Conservation (phyloP, 495 filamentous ascomycete species). For the Podospora anserina region DNA sequence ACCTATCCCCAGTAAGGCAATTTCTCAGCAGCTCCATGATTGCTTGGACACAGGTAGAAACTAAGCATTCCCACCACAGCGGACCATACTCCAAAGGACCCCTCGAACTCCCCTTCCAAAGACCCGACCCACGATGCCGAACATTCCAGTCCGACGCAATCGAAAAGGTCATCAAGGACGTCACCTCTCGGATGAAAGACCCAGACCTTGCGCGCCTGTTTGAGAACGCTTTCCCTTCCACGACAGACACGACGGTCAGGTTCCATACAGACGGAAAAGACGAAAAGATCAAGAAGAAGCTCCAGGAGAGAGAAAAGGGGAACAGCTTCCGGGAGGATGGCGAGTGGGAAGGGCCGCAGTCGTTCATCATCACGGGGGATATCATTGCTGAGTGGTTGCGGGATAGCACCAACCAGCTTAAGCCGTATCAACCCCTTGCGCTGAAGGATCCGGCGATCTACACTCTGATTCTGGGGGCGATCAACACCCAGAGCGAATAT, state of each 20-base stretch:
- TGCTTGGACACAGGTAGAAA: neutral
- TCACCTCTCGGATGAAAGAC: constrained; percentile 75
- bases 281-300: constrained; percentile 32
- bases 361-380: constrained; percentile 97
- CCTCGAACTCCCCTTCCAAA: constrained; percentile 82
- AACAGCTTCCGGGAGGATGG: constrained; percentile 41
- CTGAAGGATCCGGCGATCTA: constrained; percentile 71
- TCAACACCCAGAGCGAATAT: constrained; percentile 93
- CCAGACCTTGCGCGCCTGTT: constrained; percentile 90
- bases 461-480: constrained; percentile 84
- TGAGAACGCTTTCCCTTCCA: constrained; percentile 96
- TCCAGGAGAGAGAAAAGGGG: constrained; percentile 10
- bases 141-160: constrained; percentile 84
- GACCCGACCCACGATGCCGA: constrained; percentile 74
- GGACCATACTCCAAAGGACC: constrained; percentile 75
- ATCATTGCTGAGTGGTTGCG: constrained; percentile 98
- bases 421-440: constrained; percentile 82
- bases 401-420: constrained; percentile 93
- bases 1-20: constrained; percentile 44
- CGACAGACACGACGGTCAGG: constrained; percentile 82
- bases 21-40: neutral
- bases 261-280: constrained; percentile 51
- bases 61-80: constrained; percentile 38
- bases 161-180: constrained; percentile 79
- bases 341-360: constrained; percentile 79